Evolutionary conservation across 1,139 yeast species (phyloP).

Genomic region (Entelexis paramagnoliae): DNA sequence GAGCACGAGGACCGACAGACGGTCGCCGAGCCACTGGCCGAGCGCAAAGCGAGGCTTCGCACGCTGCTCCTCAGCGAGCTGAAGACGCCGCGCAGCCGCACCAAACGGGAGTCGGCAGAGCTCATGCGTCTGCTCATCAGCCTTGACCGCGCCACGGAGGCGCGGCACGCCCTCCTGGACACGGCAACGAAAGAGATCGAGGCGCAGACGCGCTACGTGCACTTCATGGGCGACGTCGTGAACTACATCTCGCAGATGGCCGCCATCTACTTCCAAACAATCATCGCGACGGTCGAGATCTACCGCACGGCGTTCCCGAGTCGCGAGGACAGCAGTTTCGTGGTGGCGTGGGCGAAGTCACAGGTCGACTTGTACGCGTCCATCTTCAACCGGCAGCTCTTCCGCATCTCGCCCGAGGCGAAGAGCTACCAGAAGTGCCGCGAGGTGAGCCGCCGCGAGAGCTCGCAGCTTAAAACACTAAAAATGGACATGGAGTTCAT

Average conservation of each 20-base stretch:
- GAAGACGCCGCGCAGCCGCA: constrained; percentile 15
- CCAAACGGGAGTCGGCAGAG: constrained; percentile 19
- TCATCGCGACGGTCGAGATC: constrained; percentile 41
- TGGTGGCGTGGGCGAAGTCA: constrained; percentile 60
- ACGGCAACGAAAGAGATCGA: constrained; percentile 40
- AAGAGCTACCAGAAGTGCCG: constrained; percentile 44
- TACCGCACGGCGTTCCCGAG: constrained; percentile 40
- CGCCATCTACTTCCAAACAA: constrained; percentile 47
- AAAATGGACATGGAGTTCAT: constrained; percentile 52
- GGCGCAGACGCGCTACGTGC: constrained; percentile 39
- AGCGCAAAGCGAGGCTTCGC: constrained; percentile 27
- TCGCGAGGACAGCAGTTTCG: constrained; percentile 32
- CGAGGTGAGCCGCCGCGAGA: constrained; percentile 47
- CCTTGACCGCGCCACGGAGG: constrained; percentile 39
- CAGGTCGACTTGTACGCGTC: constrained; percentile 54
- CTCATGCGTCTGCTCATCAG: constrained; percentile 36
- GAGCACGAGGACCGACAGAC: constrained; percentile 11
- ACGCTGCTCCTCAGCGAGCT: constrained; percentile 28
- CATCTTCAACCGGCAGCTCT: constrained; percentile 55
- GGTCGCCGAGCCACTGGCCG: constrained; percentile 27
- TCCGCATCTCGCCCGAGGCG: constrained; percentile 49
- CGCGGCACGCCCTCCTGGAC: constrained; percentile 40
- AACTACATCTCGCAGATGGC: constrained; percentile 49
- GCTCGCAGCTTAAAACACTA: constrained; percentile 48
- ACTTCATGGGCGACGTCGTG: constrained; percentile 47